These are phyloP conservation scores for Pythium rishiriense DNA, from an alignment of 352 stramenopile genomes.

Conservation along the genomic window DNA sequence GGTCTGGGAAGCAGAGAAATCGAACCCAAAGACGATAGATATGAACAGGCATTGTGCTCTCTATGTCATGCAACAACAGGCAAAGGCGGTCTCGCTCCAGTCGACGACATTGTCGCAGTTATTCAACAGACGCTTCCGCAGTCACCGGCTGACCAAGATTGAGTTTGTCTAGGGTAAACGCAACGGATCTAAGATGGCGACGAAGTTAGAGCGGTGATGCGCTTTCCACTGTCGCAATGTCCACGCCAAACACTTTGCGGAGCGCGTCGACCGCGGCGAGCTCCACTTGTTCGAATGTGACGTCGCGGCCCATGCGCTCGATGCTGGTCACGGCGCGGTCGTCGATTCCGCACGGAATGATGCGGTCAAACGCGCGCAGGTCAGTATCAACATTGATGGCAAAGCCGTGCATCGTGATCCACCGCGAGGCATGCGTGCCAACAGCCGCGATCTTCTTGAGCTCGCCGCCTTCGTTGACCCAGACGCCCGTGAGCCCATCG, in stretches of 20 bases:
- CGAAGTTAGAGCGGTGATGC: constrained; percentile 30
- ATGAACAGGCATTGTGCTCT: not conserved
- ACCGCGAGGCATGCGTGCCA: constrained; percentile 94
- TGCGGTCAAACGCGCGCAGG: constrained; percentile 92
- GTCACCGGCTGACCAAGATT: not conserved
- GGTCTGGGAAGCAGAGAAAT: not conserved
- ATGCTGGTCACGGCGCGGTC: constrained; percentile 87
- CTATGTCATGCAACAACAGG: constrained; percentile 9
- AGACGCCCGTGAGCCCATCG: constrained; percentile 94
- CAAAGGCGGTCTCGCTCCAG: constrained; percentile 27
- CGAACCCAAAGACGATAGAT: not conserved
- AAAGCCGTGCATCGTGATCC: constrained; percentile 99
- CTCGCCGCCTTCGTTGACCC: constrained; percentile 85
- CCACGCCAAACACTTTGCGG: constrained; percentile 65
- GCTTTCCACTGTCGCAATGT: constrained; percentile 50
- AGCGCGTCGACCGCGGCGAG: constrained; percentile 64
- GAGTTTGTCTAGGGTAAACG: too few relatives aligned
- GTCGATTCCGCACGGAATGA: constrained; percentile 97
- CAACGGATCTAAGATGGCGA: not conserved
- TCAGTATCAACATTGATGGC: constrained; percentile 96
- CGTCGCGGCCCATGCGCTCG: constrained; percentile 47
- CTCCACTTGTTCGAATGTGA: constrained; percentile 63
- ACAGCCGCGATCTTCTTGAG: constrained; percentile 96
- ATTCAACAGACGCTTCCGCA: constrained; percentile 1
- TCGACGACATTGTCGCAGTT: constrained; percentile 23